Conservation (phyloP, 2,329 filamentous ascomycete genomes). For the Cladophialophora exuberans region DNA sequence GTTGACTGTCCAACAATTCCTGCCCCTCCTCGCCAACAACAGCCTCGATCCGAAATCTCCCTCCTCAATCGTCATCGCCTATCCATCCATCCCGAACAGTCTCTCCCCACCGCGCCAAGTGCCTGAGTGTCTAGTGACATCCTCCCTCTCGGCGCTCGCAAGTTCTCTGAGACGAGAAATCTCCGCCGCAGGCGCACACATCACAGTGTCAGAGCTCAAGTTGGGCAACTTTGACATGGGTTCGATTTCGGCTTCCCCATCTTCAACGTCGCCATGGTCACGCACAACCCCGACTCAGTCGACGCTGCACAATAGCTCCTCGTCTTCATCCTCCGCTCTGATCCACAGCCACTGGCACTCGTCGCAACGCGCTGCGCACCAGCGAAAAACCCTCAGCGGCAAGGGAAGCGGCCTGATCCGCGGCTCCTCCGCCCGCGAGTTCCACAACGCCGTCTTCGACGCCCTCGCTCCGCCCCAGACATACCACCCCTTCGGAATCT, state of each 20-base stretch:
- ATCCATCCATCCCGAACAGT: constrained; percentile 51
- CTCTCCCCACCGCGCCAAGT: constrained; percentile 55
- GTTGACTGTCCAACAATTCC: constrained; percentile 82
- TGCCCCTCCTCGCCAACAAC: constrained; percentile 73
- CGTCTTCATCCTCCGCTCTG: constrained; percentile 22
- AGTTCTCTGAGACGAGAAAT: constrained; percentile 80
- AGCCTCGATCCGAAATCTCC: constrained; percentile 49
- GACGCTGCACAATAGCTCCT: background rate
- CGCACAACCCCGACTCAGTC: constrained; percentile 12
- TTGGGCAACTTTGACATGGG: constrained; percentile 89
- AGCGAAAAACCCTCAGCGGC: constrained; percentile 33
- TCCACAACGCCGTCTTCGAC: constrained; percentile 90
- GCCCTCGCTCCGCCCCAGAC: constrained; percentile 65
- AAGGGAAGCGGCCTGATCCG: constrained; percentile 46
- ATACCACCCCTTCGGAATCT: constrained; percentile 48
- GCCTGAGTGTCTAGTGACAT: constrained; percentile 82
- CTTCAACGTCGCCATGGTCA: constrained; percentile 41
- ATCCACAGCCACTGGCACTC: constrained; percentile 33
- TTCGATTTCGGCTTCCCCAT: constrained; percentile 55
- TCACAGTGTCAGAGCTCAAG: constrained; percentile 84
- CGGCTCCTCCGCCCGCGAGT: constrained; percentile 73
- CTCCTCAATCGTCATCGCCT: constrained; percentile 46
- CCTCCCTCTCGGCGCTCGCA: constrained; percentile 84
- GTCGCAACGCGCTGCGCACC: constrained; percentile 37
- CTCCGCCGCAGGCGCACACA: constrained; percentile 63